phyloP scores from a whole-genome alignment of 192 early-diverging fungal genomes.

The Coemansia sp. region DNA sequence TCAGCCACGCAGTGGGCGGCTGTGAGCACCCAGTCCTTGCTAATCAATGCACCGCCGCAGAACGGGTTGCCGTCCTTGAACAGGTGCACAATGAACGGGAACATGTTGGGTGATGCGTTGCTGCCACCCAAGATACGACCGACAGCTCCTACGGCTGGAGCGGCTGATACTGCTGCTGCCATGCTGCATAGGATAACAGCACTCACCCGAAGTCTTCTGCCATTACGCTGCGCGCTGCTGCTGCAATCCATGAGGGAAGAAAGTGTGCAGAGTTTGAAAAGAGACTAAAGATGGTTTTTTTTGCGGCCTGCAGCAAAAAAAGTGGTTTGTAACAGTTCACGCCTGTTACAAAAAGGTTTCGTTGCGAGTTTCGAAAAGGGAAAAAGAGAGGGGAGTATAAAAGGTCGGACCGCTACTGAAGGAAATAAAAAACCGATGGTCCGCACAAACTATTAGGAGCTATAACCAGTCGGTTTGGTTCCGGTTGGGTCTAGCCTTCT shows the following conservation, averaged over 20 bases:
- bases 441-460: neutral
- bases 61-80: constrained; percentile 34
- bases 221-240: neutral
- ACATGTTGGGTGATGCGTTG: constrained; percentile 20
- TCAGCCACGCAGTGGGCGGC: constrained; percentile 52
- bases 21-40: constrained; percentile 48
- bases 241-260: neutral
- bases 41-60: constrained; percentile 47
- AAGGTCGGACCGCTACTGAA: neutral
- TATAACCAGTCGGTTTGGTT: neutral
- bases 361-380: neutral
- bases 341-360: neutral
- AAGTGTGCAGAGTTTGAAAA: too few species aligned
- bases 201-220: neutral
- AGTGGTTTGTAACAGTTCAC: neutral
- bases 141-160: neutral
- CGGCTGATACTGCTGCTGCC: neutral
- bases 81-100: constrained; percentile 48
- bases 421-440: neutral
- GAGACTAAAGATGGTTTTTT: neutral
- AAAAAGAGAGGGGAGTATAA: neutral
- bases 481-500: neutral
- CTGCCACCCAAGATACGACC: constrained; percentile 44
- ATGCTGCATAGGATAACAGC: constrained; percentile 1
- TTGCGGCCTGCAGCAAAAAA: constrained; percentile 3